A percentile compares a stretch with the other conserved stretches of the same genome.
These are phyloP conservation scores for Geotrichum australiense DNA, from an alignment of 1,139 yeast species.

Conservation along the genomic window DNA sequence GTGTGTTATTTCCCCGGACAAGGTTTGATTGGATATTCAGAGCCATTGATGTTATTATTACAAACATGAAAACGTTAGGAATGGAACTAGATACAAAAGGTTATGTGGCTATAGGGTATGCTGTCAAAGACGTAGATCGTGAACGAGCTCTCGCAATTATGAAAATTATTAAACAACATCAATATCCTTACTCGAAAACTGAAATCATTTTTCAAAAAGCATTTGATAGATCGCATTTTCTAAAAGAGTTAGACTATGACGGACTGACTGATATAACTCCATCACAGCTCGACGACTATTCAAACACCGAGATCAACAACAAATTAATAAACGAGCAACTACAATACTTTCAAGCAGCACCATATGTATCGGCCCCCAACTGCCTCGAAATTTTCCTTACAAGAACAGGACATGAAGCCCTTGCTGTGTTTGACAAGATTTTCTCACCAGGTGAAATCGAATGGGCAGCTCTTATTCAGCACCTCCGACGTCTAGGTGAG, in stretches of 20 bases:
- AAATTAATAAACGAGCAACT: no score
- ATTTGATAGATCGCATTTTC: no score
- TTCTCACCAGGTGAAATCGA: slow-evolving; percentile 20
- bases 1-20: slow-evolving; percentile 20
- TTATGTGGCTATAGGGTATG: slow-evolving; percentile 28
- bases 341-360: no score
- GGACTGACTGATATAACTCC: no score
- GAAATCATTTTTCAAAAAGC: slow-evolving; percentile 21
- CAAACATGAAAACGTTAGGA: slow-evolving; percentile 20
- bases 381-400: slow-evolving; percentile 16
- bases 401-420: slow-evolving; percentile 9
- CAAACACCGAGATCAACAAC: no score
- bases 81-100: slow-evolving; percentile 31
- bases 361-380: slow-evolving; percentile 21
- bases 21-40: slow-evolving; percentile 24
- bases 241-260: no score
- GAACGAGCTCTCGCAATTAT: slow-evolving; percentile 22
- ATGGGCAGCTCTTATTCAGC: slow-evolving; percentile 26
- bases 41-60: slow-evolving; percentile 27
- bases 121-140: slow-evolving; percentile 20
- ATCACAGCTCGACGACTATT: no score
- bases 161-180: slow-evolving; percentile 23
- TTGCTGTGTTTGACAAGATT: slow-evolving; percentile 13
- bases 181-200: slow-evolving; percentile 23
- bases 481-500: slow-evolving; percentile 21